Base-by-base conservation (phyloP, 768 basidiomycete genomes). In the Pulveroboletus sp. region DNA sequence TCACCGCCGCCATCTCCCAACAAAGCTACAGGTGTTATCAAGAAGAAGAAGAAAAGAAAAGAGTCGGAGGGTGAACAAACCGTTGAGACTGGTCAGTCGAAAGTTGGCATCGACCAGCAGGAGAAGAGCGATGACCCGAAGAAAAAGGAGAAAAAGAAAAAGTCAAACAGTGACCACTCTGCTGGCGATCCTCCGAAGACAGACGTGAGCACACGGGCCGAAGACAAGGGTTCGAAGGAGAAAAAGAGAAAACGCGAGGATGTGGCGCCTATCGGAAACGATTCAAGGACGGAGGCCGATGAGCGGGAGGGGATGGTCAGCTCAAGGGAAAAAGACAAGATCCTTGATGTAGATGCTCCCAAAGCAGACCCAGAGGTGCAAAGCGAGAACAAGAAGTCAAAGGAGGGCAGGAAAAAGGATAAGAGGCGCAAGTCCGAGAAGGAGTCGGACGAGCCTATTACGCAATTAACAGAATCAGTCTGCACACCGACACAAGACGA, bases 41-140 rank as follows among this genome's bases (percentile, higher is more conserved):
- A 60, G 28, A 49, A 55, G 33, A 62, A 66, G 49, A 62, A 66
- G 49, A 56, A 49, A 33, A 48, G 43, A 39, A 49, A 51, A 5
- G 26, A 60, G 38, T 38, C 3, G 4, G 40, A 51, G 17, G 43
- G 41, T 2, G 54, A 44, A 27, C 43, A 39, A 38, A 9, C 17
- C 5, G 4, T 30, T 35, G 15, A 2, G 3, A 21, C 8, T 13
- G 46, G 43, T 6, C 46, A 43, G 9, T 24, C 39, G 11, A 48
- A 41, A 8, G 39, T 11, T 8, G 46, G 36, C 15, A 27, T 33
- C 14, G 43, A 50, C 8, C 36, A 50, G 5, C 48, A 47, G 39
- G 43, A 14, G 8, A 47, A 39, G 41, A 26, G 27, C 4, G 54
- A 44, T n/a, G 52, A 32, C 28, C 21, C 36, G 21, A 52, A 54